A percentile compares a stretch with the other conserved stretches of the same genome.
These are phyloP conservation scores for Candida coleopterorum DNA, from an alignment of 805 yeast species.

Conservation along the genomic window DNA sequence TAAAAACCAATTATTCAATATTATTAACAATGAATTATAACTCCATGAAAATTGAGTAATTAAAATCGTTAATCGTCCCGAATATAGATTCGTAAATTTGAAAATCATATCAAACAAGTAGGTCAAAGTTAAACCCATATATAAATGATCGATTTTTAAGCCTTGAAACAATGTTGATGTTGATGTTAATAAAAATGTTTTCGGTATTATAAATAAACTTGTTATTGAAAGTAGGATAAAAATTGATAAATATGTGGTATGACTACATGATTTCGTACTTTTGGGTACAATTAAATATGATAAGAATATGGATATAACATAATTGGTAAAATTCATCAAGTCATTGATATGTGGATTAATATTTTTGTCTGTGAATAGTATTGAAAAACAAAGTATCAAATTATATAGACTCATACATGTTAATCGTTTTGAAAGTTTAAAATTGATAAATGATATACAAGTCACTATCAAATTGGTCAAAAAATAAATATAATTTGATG, in stretches of 20 bases:
- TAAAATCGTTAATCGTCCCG: neutral
- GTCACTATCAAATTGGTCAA: neutral
- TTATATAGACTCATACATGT: neutral
- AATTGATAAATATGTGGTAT: neutral
- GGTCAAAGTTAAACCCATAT: neutral
- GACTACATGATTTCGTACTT: neutral
- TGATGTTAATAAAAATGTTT: conserved; percentile 2
- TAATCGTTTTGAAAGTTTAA: neutral
- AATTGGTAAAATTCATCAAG: neutral
- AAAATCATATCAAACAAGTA: neutral
- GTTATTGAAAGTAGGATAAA: neutral
- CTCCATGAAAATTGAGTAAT: conserved; percentile 3
- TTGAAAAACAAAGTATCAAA: neutral
- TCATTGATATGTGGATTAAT: neutral
- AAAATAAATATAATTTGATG: neutral
- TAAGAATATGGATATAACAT: neutral
- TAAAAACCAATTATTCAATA: neutral
- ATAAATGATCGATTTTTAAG: conserved; percentile 3
- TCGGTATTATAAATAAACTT: conserved; percentile 2
- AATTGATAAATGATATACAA: neutral
- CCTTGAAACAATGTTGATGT: neutral
- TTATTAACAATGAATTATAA: neutral
- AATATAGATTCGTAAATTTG: neutral
- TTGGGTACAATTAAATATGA: conserved; percentile 4
- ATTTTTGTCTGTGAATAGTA: neutral